Base-by-base conservation (phyloP, 306 rosid species). In the Cicer bijugum region DNA sequence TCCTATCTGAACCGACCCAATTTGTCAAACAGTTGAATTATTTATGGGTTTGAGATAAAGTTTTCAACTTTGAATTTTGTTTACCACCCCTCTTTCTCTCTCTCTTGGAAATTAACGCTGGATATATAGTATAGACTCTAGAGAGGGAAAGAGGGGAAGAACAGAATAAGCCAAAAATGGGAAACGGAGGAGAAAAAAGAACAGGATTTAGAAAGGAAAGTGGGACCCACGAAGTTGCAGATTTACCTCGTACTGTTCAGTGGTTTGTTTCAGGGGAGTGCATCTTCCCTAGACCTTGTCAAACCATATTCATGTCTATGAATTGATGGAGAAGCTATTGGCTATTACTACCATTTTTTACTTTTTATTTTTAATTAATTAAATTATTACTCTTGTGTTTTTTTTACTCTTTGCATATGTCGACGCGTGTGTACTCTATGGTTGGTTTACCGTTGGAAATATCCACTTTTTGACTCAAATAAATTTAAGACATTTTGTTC, bases 181-280 rank as follows among this genome's bases (percentile, higher is more conserved):
- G 66, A 59, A 59, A 55, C 5, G 15, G 48, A 5, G 7, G 48
- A 47, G 28, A 52, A 15, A 7, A 19, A 19, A 15, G n/a, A 28
- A 57, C 23, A 23, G 6, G 16, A 23, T 57, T 23, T 10, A 23
- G 63, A 57, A 56, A 11, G 12, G 62, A 56, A 59, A 59, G 17
- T 59, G 44, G 66, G 66, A 12, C 66, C 66, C 43, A 59, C 43
- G 0, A 35, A 33, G 66, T 6, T 33, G 66, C 19, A 59, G 66
- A 59, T 33, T 59, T 35, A 33, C 66, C 66, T 59, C 66, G 66
- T 59, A 59, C 66, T 59, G 66, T 57, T 23, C 16, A 57, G 12
- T 1, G 39, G 15, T 8, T 55, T 17, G 37, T 28, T 28, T 28
- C 35, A 55, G 61, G 4, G 11, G 37, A 57, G 63, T 59, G 65